Conservation (phyloP, 2,329 filamentous ascomycete species). For the Xylariaceae sp. region DNA sequence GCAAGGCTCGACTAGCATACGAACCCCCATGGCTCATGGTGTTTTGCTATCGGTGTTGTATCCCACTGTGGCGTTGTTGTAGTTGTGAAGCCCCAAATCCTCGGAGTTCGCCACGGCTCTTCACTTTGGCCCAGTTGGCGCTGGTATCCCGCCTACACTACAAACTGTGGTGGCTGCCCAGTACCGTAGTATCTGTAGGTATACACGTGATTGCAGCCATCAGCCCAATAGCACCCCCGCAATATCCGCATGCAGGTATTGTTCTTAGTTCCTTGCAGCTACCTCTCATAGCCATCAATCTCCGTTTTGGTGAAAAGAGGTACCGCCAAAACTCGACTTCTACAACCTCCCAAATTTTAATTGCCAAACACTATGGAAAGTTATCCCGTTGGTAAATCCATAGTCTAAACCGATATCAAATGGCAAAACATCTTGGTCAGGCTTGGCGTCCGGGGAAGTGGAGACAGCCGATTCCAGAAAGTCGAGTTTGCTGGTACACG, state of each 20-base stretch:
- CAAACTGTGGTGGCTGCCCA: too few species aligned
- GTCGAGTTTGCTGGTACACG: neutral
- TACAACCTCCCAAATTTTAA: neutral
- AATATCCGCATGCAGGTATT: slow-evolving; percentile 5
- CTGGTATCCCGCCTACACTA: slow-evolving; percentile 3
- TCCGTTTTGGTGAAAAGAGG: neutral
- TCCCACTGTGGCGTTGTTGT: neutral
- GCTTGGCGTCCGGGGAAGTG: slow-evolving; percentile 25
- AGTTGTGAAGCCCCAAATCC: slow-evolving; percentile 47
- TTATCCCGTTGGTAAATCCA: neutral
- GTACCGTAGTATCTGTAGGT: too few species aligned
- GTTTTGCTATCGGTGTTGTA: neutral
- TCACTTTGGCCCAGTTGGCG: neutral
- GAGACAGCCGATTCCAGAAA: neutral
- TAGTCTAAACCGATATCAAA: neutral
- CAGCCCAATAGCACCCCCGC: slow-evolving; percentile 5
- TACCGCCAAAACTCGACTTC: neutral
- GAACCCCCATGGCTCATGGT: neutral
- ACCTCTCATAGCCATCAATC: neutral
- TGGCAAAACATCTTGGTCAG: neutral
- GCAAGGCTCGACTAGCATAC: neutral
- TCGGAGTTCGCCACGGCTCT: slow-evolving; percentile 3
- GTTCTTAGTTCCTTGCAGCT: slow-evolving; percentile 5
- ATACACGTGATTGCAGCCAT: slow-evolving; percentile 11
- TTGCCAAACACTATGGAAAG: neutral